These are phyloP conservation scores for Tylopilus sp. DNA, from an alignment of 1,284 basidiomycete genomes.

Conservation along the genomic window DNA sequence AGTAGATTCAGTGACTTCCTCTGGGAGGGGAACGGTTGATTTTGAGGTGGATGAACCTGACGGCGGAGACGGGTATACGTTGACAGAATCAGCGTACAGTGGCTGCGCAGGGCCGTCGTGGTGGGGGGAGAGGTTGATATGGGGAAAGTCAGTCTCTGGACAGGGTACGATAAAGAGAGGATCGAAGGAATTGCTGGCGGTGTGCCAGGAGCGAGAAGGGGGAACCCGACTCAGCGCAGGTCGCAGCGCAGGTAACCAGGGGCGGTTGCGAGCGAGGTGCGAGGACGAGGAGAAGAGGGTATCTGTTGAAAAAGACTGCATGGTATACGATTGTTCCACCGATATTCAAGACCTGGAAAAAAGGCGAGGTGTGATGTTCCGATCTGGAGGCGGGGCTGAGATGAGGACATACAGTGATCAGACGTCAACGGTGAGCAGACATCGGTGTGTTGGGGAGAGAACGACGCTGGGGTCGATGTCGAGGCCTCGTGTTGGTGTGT, in stretches of 20 bases:
- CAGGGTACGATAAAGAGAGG: conserved; percentile 20
- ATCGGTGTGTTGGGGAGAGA: conserved; percentile 17
- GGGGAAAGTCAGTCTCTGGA: conserved; percentile 14
- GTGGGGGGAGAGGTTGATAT: conserved; percentile 9
- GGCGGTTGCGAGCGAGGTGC: not conserved
- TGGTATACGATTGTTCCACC: conserved; percentile 32
- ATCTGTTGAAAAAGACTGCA: conserved; percentile 30
- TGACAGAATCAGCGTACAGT: conserved; percentile 21
- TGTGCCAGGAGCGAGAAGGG: conserved; percentile 20
- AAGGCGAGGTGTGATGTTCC: not conserved
- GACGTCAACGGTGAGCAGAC: conserved; percentile 26
- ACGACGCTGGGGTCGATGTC: conserved; percentile 7
- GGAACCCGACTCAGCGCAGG: conserved; percentile 17
- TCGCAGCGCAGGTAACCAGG: conserved; percentile 12
- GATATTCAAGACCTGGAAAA: conserved; percentile 34
- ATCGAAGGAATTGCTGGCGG: conserved; percentile 22
- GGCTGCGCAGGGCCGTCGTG: conserved; percentile 10
- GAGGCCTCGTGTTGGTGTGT: conserved; percentile 31
- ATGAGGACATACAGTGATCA: conserved; percentile 15
- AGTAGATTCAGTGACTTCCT: conserved; percentile 17
- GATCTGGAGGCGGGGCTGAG: conserved; percentile 3
- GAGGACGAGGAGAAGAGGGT: conserved; percentile 24
- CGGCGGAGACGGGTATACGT: conserved; percentile 39
- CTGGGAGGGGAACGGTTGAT: conserved; percentile 36
- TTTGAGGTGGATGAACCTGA: conserved; percentile 36